phyloP scores from a whole-genome alignment of 768 basidiomycete species.

The Lentinus brumalis region DNA sequence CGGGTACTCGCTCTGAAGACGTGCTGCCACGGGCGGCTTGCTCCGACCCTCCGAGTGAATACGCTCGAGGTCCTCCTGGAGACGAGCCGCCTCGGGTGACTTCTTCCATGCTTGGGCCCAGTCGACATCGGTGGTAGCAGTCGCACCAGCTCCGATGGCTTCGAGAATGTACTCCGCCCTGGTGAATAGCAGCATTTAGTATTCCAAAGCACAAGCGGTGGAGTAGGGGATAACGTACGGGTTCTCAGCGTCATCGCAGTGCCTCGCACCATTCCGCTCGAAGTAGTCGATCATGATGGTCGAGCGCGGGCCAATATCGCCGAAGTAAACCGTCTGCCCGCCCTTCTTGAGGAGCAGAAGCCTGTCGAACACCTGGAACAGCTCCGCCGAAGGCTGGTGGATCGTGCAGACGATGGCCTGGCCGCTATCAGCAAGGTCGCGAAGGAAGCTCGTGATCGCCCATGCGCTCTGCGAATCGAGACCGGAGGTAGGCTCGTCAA shows the following conservation, averaged over 20 bases:
- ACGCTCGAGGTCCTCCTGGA: slow-evolving; percentile 44
- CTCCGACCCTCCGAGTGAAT: slow-evolving; percentile 43
- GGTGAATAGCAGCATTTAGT: too few species aligned
- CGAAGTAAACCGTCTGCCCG: slow-evolving; percentile 69
- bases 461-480: slow-evolving; percentile 87
- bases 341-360: slow-evolving; percentile 77
- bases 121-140: slow-evolving; percentile 43
- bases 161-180: slow-evolving; percentile 53
- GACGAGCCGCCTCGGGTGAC: slow-evolving; percentile 39
- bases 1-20: slow-evolving; percentile 35
- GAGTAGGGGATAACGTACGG: slow-evolving; percentile 41
- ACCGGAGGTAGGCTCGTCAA: slow-evolving; percentile 88
- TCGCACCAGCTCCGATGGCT: slow-evolving; percentile 59
- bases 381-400: slow-evolving; percentile 76
- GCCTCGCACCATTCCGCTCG: slow-evolving; percentile 62
- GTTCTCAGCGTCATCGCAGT: slow-evolving; percentile 69
- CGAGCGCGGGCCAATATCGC: slow-evolving; percentile 67
- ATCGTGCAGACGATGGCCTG: slow-evolving; percentile 91
- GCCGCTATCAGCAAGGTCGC: slow-evolving; percentile 75
- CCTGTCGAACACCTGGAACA: slow-evolving; percentile 84
- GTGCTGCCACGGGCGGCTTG: slow-evolving; percentile 27
- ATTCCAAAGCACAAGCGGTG: too few species aligned
- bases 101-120: slow-evolving; percentile 55
- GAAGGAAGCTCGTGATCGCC: slow-evolving; percentile 77
- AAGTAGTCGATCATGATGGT: slow-evolving; percentile 75